These are phyloP conservation scores for Grosmannia serpens DNA, from an alignment of 2,329 filamentous ascomycete genomes.

Conservation along the genomic window DNA sequence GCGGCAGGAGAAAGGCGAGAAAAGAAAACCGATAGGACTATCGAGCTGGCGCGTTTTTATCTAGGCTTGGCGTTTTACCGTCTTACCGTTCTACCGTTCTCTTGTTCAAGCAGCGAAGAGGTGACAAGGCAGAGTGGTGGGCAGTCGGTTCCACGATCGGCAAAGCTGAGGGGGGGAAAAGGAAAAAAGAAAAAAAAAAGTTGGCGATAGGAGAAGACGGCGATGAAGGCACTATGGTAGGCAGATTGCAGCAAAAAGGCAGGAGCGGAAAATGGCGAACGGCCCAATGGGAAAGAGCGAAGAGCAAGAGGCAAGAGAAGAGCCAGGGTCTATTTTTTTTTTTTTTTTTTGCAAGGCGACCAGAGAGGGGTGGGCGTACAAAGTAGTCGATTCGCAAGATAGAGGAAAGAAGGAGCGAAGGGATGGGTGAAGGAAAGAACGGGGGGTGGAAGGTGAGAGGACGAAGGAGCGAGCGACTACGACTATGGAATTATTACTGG, in stretches of 20 bases:
- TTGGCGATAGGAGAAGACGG: background rate
- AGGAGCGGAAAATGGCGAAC: background rate
- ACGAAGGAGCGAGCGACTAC: background rate
- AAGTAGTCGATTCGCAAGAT: background rate
- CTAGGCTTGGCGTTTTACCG: background rate
- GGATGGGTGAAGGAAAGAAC: background rate
- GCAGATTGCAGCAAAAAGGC: background rate
- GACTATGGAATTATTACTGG: constrained; percentile 1
- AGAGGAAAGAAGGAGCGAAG: constrained; percentile 1
- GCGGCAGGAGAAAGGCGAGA: background rate
- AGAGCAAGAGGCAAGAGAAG: background rate
- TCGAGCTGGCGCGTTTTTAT: background rate
- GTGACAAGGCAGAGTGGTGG: background rate
- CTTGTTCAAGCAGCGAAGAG: background rate
- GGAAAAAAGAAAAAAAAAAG: background rate
- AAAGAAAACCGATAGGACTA: background rate
- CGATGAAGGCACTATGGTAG: background rate
- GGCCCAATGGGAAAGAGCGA: constrained; percentile 8
- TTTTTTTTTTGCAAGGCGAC: background rate
- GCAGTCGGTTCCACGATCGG: background rate
- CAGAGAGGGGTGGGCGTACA: background rate
- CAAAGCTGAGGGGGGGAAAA: background rate
- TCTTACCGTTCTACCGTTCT: background rate
- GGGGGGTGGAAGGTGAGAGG: background rate
- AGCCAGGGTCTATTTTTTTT: background rate